Percentiles rank a stretch among this genome's conserved stretches.
phyloP scores from a whole-genome alignment of 108 stramenopile species.

The Pseudonitzschia multistriata region DNA sequence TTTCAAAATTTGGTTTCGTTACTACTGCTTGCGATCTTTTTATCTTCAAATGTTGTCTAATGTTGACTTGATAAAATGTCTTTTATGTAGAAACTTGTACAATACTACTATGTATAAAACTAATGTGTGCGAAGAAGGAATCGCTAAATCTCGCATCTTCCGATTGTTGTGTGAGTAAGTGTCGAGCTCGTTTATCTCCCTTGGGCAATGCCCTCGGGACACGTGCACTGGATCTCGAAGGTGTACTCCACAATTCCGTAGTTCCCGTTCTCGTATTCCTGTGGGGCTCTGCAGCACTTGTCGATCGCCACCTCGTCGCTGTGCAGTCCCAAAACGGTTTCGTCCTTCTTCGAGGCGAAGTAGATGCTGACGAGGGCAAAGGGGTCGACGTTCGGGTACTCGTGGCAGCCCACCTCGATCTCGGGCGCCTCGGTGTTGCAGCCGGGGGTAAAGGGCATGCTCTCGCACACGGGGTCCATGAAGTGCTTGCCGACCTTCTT shows the following conservation, averaged over 20 bases:
- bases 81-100: too few relatives aligned
- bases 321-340: background rate
- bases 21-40: too few relatives aligned
- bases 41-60: too few relatives aligned
- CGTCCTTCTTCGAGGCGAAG: slow-evolving; percentile 1
- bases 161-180: too few relatives aligned
- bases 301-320: background rate
- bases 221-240: slow-evolving; percentile 10
- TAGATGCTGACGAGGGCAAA: slow-evolving; percentile 6
- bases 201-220: background rate
- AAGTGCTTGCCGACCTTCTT: slow-evolving; percentile 4
- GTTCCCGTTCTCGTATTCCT: background rate
- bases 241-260: slow-evolving; percentile 10
- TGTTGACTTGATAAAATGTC: too few relatives aligned
- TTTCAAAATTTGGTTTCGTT: too few relatives aligned
- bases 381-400: background rate
- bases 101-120: too few relatives aligned
- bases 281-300: slow-evolving; percentile 8
- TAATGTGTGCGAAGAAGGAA: too few relatives aligned
- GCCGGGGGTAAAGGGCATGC: slow-evolving; percentile 7
- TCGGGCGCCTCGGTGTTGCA: background rate
- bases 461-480: slow-evolving; percentile 1
- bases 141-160: too few relatives aligned
- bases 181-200: background rate
- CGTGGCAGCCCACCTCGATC: slow-evolving; percentile 12